These are phyloP conservation scores for Xylariaceae sp. DNA, from an alignment of 2,329 filamentous ascomycete species.

Conservation along the genomic window DNA sequence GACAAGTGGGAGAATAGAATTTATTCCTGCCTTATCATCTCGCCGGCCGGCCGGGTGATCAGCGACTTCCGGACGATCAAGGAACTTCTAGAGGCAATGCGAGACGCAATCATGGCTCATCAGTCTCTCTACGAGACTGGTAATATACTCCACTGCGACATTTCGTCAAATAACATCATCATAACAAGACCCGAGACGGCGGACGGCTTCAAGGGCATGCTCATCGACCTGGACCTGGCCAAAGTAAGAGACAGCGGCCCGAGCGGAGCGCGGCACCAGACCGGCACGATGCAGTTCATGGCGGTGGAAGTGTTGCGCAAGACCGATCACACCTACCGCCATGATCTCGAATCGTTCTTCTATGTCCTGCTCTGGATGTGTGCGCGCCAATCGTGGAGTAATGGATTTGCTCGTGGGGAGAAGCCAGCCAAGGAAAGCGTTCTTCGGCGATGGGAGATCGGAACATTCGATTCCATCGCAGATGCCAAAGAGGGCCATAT, in stretches of 20 bases:
- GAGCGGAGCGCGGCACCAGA: conserved; percentile 1
- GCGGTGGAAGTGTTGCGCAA: conserved; percentile 6
- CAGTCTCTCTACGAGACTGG: conserved; percentile 10
- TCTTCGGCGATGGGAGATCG: background rate
- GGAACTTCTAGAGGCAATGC: conserved; percentile 11
- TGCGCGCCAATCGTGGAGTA: background rate
- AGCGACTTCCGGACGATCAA: background rate
- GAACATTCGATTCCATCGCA: background rate
- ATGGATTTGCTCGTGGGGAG: background rate
- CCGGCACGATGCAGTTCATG: conserved; percentile 14
- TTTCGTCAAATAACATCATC: conserved; percentile 13
- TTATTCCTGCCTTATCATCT: background rate
- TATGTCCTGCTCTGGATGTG: conserved; percentile 13
- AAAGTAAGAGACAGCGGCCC: conserved; percentile 1
- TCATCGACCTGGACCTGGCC: conserved; percentile 15
- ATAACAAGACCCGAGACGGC: conserved; percentile 4
- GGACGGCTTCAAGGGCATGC: conserved; percentile 9
- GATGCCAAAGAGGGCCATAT: background rate
- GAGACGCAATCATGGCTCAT: conserved; percentile 13
- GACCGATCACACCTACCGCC: conserved; percentile 11
- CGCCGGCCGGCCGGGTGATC: background rate
- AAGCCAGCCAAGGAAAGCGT: background rate
- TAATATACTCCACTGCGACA: conserved; percentile 15
- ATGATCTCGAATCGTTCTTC: conserved; percentile 16
- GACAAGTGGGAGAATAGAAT: background rate